These are phyloP conservation scores for Exophiala calicioides DNA, from an alignment of 2,329 filamentous ascomycete genomes.

Conservation along the genomic window DNA sequence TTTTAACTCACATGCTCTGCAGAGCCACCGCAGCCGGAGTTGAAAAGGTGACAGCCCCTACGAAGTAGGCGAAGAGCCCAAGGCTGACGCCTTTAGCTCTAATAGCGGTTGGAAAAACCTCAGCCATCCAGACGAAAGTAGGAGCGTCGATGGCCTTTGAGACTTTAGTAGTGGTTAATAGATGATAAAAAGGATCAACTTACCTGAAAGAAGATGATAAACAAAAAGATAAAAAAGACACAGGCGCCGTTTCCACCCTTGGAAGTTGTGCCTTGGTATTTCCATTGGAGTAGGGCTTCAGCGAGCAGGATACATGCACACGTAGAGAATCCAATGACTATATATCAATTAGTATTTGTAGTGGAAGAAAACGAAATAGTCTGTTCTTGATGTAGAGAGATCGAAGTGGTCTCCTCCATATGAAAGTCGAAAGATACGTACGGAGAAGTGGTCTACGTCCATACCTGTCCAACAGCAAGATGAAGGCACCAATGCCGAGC, in stretches of 20 bases:
- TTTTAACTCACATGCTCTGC: too few species aligned
- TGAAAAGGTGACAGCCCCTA: slow-evolving; percentile 93
- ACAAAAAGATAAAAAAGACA: slow-evolving; percentile 44
- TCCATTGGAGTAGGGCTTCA: slow-evolving; percentile 13
- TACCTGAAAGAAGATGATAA: slow-evolving; percentile 39
- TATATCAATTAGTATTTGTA: too few species aligned
- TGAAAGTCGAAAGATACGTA: not conserved
- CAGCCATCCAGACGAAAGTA: slow-evolving; percentile 73
- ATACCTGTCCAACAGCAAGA: slow-evolving; percentile 69
- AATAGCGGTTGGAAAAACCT: slow-evolving; percentile 87
- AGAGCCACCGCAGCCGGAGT: too few species aligned
- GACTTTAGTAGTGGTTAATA: too few species aligned
- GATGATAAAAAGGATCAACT: slow-evolving; percentile 90
- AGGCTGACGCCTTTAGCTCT: slow-evolving; percentile 83
- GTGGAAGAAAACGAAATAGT: too few species aligned
- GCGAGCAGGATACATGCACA: not conserved
- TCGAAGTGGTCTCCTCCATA: too few species aligned
- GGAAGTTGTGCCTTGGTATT: slow-evolving; percentile 38
- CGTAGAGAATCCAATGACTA: slow-evolving; percentile 7
- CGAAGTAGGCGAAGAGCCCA: slow-evolving; percentile 68
- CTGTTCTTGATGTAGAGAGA: not conserved
- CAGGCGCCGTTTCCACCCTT: slow-evolving; percentile 37
- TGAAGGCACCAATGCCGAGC: slow-evolving; percentile 63
- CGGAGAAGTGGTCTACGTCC: slow-evolving; percentile 53
- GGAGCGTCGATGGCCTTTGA: slow-evolving; percentile 83